Evolutionary conservation across 2,329 filamentous ascomycete species (phyloP), one percentile per base, ranked within the genome.

Genomic region (Diaporthe australafricana): DNA sequence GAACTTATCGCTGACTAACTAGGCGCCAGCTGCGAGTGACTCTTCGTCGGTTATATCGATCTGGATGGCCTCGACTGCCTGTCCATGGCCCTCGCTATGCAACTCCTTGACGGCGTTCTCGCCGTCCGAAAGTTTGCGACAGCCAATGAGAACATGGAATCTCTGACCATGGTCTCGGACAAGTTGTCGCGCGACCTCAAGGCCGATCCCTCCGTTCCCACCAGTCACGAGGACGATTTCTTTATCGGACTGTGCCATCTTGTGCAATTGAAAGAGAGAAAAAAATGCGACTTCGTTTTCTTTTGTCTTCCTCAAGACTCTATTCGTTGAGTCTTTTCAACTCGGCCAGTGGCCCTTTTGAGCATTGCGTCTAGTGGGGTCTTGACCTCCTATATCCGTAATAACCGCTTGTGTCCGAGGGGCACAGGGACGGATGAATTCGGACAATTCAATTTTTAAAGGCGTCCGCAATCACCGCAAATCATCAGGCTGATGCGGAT

Each of bases 31-130:
- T 6, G 62, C 62, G 32, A 66, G 25, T 4, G 62, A 66, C 47
- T 66, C 62, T 16, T 66, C 62, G 32, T 48, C 38, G 62, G 62
- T 53, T 47, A 66, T 30, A 47, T 66, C 62, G 62, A 66, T 16
- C 47, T 53, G 62, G 8, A 53, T 66, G 7, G 47, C 47, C 32
- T 66, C 62, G 30, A 66, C 62, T 16, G 30, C 62, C 5, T 40
- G n/a, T 3, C 47, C 22, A 25, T 14, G 11, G 22, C 62, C 62
- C 20, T 66, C 62, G 3, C 16, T 45, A 16, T 35, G 62, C 32
- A 66, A 16, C n/a, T 52, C 47, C 32, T 52, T 52, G 1, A 53
- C 62, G 17, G 47, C 32, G 3, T 32, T 11, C 6, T 66, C 47
- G 0, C 62, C 62, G n/a, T 52, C 32, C 12, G 62, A 17, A 5